Percentiles rank a stretch among this genome's conserved stretches.
Evolutionary conservation across 345 rosid species (phyloP).

Genomic region (Clausena lansium): DNA sequence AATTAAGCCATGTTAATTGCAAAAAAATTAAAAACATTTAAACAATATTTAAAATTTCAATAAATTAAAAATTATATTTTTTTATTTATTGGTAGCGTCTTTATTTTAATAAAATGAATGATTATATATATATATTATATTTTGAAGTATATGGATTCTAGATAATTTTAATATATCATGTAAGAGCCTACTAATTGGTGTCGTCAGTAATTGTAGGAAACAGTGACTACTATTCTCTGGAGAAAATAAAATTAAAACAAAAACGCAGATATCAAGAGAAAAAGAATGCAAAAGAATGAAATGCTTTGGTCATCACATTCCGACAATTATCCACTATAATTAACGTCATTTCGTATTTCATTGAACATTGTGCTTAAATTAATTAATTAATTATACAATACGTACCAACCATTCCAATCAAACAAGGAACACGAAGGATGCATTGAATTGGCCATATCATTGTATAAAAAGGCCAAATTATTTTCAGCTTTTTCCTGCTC

Average conservation of each 20-base stretch:
- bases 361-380: background rate
- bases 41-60: no score
- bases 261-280: background rate
- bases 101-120: no score
- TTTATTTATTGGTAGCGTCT: no score
- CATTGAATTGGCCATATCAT: conserved; percentile 17
- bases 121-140: no score
- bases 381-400: background rate
- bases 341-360: background rate
- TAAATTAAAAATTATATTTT: no score
- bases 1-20: background rate
- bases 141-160: no score
- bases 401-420: background rate
- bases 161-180: no score
- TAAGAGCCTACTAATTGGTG: background rate
- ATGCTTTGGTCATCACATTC: conserved; percentile 8
- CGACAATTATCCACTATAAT: conserved; percentile 13
- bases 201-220: background rate
- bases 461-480: background rate
- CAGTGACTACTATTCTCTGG: background rate
- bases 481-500: background rate
- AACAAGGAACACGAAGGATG: background rate
- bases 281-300: background rate
- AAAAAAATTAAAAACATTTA: no score
- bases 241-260: background rate